Conservation (phyloP, 306 rosid genomes). For the Acacia confusa region DNA sequence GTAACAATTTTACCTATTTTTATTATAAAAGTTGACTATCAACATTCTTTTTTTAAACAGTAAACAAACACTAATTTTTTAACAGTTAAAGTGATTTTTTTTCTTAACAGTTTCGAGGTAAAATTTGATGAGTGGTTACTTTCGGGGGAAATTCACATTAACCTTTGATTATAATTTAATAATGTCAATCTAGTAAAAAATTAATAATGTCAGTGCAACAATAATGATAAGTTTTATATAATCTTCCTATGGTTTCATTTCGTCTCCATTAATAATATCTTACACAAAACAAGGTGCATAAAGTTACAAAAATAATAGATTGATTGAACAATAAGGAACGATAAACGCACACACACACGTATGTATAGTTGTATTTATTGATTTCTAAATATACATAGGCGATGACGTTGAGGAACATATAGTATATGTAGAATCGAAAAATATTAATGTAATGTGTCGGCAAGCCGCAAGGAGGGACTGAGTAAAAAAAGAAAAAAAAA, state of each 20-base stretch:
- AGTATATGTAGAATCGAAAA: conserved; percentile 4
- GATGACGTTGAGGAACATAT: conserved; percentile 6
- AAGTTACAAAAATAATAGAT: neutral
- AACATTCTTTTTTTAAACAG: too few species aligned
- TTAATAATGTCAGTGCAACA: neutral
- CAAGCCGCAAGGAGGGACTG: conserved; percentile 29
- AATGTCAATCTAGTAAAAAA: neutral
- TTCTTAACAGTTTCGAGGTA: too few species aligned
- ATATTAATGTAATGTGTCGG: conserved; percentile 32
- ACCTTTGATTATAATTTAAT: neutral
- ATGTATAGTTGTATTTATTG: too few species aligned
- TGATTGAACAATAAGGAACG: neutral
- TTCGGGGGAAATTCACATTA: too few species aligned
- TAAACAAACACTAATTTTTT: too few species aligned
- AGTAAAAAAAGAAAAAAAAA: neutral
- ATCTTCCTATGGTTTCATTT: neutral
- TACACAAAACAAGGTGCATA: neutral
- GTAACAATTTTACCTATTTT: too few species aligned
- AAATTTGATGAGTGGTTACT: too few species aligned
- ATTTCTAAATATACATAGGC: neutral
- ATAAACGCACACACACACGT: too few species aligned
- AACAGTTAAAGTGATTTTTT: too few species aligned
- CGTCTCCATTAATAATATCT: neutral
- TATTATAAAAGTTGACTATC: too few species aligned
- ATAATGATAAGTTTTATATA: neutral